phyloP scores from a whole-genome alignment of 495 filamentous ascomycete species.

The Lophiostoma macrostomum region DNA sequence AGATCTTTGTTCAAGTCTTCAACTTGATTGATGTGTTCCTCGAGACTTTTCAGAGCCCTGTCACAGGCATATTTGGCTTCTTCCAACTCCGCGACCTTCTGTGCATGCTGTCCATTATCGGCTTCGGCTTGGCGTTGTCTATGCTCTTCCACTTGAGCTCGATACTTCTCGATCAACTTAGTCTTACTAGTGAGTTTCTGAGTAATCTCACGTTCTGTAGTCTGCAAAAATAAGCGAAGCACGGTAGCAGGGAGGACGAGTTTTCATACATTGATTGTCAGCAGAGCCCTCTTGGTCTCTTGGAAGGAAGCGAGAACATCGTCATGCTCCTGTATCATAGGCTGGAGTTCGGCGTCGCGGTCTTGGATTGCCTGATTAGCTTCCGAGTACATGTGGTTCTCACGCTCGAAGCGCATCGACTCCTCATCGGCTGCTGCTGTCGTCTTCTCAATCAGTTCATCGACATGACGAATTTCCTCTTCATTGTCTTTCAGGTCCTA shows the following conservation, averaged over 20 bases:
- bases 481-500: conserved; percentile 14
- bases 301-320: conserved; percentile 43
- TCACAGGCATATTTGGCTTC: conserved; percentile 42
- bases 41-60: conserved; percentile 41
- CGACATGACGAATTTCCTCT: conserved; percentile 43
- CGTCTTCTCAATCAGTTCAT: conserved; percentile 46
- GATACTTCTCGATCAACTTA: conserved; percentile 36
- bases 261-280: conserved; percentile 6
- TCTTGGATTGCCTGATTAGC: conserved; percentile 38
- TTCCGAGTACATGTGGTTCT: conserved; percentile 41
- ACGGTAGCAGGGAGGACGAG: neutral
- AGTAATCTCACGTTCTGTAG: conserved; percentile 50
- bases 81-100: conserved; percentile 42
- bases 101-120: conserved; percentile 36
- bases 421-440: conserved; percentile 42
- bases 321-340: conserved; percentile 41
- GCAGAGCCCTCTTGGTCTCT: conserved; percentile 11
- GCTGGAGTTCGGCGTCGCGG: conserved; percentile 40
- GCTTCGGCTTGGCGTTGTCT: conserved; percentile 34
- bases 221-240: conserved; percentile 22
- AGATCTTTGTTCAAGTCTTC: conserved; percentile 40
- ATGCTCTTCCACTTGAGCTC: conserved; percentile 36
- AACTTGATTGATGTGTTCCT: conserved; percentile 38
- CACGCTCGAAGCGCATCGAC: conserved; percentile 42
- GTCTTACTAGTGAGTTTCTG: conserved; percentile 38